Evolutionary conservation across 202 grass and related monocot species (phyloP).

Genomic region (Panicum hallii): DNA sequence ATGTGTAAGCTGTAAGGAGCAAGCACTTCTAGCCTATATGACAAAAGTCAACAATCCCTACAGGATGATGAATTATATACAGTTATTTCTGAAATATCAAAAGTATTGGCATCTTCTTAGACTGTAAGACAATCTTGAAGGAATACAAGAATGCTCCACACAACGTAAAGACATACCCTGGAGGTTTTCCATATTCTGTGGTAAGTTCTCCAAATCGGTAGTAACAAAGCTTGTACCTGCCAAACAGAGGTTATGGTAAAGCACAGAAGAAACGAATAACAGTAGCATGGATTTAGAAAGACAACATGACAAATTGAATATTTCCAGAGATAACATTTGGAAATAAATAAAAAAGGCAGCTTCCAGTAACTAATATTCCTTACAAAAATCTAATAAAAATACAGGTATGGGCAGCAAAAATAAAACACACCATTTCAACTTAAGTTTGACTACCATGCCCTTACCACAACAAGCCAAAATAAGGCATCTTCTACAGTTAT

Average conservation of each 20-base stretch:
- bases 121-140: background rate
- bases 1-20: conserved; percentile 4
- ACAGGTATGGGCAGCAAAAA: background rate
- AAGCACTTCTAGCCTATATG: background rate
- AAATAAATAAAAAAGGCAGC: background rate
- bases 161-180: conserved; percentile 62
- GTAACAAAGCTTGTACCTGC: conserved; percentile 99
- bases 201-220: conserved; percentile 96
- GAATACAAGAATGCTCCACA: background rate
- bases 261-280: background rate
- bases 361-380: background rate
- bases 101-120: conserved; percentile 3
- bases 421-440: background rate
- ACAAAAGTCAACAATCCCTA: conserved; percentile 6
- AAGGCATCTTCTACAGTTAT: background rate
- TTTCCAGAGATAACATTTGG: background rate
- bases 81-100: conserved; percentile 9
- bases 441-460: conserved; percentile 9
- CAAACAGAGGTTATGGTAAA: conserved; percentile 42
- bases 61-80: background rate
- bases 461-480: background rate
- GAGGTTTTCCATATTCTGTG: conserved; percentile 91
- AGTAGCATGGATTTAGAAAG: background rate
- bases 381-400: background rate
- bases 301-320: background rate